Evolutionary conservation across 2,329 filamentous ascomycete genomes (phyloP).

Genomic region (Aspergillus clavatus): DNA sequence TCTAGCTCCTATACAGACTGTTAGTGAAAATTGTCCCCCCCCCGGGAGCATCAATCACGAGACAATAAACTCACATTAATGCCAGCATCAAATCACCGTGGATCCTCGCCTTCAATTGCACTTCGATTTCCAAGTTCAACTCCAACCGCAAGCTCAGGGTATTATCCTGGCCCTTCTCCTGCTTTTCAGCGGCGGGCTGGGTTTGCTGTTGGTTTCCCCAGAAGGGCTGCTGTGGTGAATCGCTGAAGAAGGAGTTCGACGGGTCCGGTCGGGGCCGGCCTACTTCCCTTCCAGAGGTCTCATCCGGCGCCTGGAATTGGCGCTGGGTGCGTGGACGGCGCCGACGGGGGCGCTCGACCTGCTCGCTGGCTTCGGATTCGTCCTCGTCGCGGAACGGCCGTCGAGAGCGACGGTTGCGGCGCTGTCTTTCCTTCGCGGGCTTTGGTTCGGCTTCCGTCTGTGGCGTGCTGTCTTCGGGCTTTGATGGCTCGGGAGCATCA

Average conservation of each 20-base stretch:
- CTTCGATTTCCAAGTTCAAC: conserved; percentile 72
- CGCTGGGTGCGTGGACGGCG: neutral
- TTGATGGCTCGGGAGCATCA: no score
- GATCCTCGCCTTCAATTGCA: conserved; percentile 75
- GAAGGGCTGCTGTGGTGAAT: neutral
- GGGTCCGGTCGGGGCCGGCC: neutral
- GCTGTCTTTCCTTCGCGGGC: neutral
- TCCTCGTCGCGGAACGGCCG: neutral
- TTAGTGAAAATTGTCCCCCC: no score
- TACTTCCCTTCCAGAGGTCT: neutral
- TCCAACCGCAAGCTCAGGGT: conserved; percentile 66
- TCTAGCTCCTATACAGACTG: no score
- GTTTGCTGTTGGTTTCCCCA: neutral
- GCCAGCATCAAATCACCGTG: conserved; percentile 73
- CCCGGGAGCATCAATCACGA: no score
- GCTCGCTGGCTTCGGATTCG: neutral
- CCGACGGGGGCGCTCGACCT: neutral
- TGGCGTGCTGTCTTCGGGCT: no score
- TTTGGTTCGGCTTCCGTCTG: neutral
- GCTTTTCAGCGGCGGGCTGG: neutral
- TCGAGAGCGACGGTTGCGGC: neutral
- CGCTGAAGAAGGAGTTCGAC: no score
- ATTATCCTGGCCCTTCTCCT: conserved; percentile 41
- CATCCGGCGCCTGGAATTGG: neutral
- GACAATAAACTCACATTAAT: conserved; percentile 68